Base-by-base conservation (phyloP, 2,329 filamentous ascomycete genomes). In the Rhinocladiella mackenziei region DNA sequence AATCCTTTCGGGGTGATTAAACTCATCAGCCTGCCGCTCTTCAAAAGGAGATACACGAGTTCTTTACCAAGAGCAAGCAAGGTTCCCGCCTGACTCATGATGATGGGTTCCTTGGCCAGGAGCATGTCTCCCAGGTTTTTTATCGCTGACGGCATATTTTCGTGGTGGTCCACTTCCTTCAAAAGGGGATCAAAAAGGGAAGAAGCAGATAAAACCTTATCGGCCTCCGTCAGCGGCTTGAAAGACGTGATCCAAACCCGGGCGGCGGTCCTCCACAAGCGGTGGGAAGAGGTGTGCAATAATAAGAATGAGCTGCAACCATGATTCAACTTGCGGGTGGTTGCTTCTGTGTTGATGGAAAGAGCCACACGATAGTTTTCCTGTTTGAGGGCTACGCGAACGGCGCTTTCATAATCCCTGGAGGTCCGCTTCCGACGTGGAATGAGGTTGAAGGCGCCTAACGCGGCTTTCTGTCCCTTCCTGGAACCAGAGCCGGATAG, bases 361-460 rank as follows among this genome's bases (percentile, higher is more conserved):
- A 66, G 59, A 8, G 71, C 64, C 3, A 56, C 54, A 5, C 34
- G 41, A 36, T 50, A 46, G 22, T 49, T 48, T 23, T 44, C 40
- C 13, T 30, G 28, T 15, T 50, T 39, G 6, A 55, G 25, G 4
- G 46, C 45, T 10, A 47, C 34, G 26, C 35, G 37, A 17, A 55
- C 43, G 3, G 48, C 54, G 15, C 74, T 67, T 31, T 62, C 56
- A 56, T 76, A 79, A 39, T 73, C 67, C 3, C 62, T 60, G 5
- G 61, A 53, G 2, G 61, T 64, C 18, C 72, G 68, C 26, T 64
- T 42, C 6, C 62, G 41, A 1, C 47, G 17, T 3, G 64, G 56
- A 18, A 76, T 65, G 3, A 52, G 45, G 20, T 69, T 57, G 54
- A 78, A 78, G 6, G 78, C 48, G 62, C 36, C 18, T 22, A 43